phyloP scores from a whole-genome alignment of 2,329 filamentous ascomycete species.

The Phialemonium atrogriseum region DNA sequence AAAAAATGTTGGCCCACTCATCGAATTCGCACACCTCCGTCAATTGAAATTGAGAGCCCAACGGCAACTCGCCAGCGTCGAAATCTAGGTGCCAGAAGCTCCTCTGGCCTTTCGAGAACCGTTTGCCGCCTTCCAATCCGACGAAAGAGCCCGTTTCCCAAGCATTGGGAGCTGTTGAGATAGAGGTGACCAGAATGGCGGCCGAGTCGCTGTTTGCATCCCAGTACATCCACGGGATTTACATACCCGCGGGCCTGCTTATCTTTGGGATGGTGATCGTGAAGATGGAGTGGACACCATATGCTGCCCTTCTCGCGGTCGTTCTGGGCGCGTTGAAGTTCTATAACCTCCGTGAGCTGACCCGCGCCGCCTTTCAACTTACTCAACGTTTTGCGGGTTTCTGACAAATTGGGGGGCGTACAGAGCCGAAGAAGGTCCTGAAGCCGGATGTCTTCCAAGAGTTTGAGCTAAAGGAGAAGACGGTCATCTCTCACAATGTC shows the following conservation, averaged over 20 bases:
- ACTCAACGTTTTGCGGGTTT: no score
- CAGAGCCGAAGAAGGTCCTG: conserved; percentile 73
- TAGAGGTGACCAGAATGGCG: conserved; percentile 22
- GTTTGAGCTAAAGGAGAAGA: conserved; percentile 92
- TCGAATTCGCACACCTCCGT: no score
- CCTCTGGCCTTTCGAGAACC: no score
- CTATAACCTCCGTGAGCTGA: conserved; percentile 57
- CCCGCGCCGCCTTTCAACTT: not conserved
- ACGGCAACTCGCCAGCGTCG: no score
- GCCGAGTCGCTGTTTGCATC: conserved; percentile 40
- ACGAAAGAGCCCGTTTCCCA: no score
- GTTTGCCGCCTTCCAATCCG: no score
- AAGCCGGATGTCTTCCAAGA: conserved; percentile 85
- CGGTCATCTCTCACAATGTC: conserved; percentile 92
- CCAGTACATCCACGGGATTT: conserved; percentile 69
- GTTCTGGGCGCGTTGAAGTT: conserved; percentile 64
- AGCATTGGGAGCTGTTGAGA: conserved; percentile 1
- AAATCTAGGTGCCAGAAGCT: no score
- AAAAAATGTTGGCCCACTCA: no score
- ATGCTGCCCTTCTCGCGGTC: conserved; percentile 59
- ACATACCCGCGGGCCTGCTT: conserved; percentile 73
- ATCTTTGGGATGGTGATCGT: conserved; percentile 68
- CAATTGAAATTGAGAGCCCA: no score
- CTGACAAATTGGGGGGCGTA: not conserved
- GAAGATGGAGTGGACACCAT: conserved; percentile 69